These are phyloP conservation scores for Globisporangium yorkense DNA, from an alignment of 352 stramenopile species.

Conservation along the genomic window DNA sequence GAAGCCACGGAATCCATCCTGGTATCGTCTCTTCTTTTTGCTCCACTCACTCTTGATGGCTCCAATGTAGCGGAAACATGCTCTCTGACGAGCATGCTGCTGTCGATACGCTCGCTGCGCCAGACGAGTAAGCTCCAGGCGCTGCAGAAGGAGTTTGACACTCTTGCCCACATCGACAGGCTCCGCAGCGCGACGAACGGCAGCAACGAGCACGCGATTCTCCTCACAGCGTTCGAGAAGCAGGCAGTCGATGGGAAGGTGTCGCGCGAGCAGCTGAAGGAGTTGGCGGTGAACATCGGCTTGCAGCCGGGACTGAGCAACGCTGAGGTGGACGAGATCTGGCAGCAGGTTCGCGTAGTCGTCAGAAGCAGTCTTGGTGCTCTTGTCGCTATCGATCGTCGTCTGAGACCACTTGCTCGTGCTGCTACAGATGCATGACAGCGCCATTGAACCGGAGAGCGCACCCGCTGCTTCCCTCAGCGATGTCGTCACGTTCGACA, in stretches of 20 bases:
- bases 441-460: not conserved
- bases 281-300: conserved; percentile 25
- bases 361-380: too few species aligned
- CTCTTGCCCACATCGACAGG: conserved; percentile 18
- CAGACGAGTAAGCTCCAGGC: conserved; percentile 36
- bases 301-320: conserved; percentile 20
- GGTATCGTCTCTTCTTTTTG: conserved; percentile 11
- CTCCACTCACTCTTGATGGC: not conserved
- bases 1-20: conserved; percentile 38
- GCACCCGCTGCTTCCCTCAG: not conserved
- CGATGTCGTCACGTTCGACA: conserved; percentile 23
- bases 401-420: not conserved
- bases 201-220: conserved; percentile 29
- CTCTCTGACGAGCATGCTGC: not conserved
- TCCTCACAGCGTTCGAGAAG: conserved; percentile 17
- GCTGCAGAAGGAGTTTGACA: conserved; percentile 31
- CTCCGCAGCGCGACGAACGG: conserved; percentile 13
- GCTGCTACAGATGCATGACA: conserved; percentile 2
- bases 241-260: conserved; percentile 26
- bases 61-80: too few species aligned
- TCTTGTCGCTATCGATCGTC: not conserved
- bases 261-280: conserved; percentile 24
- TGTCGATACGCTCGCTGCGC: not conserved
- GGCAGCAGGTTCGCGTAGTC: conserved; percentile 20
- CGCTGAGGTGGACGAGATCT: conserved; percentile 50